These are phyloP conservation scores for Clavariopsis aquatica DNA, from an alignment of 495 filamentous ascomycete genomes.

Conservation along the genomic window DNA sequence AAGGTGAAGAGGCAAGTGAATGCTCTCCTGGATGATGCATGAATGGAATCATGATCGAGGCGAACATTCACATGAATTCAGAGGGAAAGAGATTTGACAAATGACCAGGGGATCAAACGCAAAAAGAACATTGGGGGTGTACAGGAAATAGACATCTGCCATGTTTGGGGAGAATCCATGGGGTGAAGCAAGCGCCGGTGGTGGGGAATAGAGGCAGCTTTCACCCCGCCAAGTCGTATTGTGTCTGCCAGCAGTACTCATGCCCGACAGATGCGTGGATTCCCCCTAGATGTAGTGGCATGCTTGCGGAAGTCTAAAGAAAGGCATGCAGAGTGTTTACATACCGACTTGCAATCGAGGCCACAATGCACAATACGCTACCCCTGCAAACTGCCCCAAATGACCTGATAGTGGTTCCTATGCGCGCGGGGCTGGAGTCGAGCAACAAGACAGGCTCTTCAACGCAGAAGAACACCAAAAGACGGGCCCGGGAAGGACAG, in stretches of 20 bases:
- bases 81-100: not conserved
- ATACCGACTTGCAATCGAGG: not conserved
- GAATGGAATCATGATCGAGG: not conserved
- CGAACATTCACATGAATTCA: not conserved
- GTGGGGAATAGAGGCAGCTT: too few species aligned
- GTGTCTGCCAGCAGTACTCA: too few species aligned
- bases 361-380: not conserved
- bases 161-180: too few species aligned
- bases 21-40: not conserved
- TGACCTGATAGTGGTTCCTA: not conserved
- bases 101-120: not conserved
- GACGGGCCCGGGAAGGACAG: slow-evolving; percentile 2
- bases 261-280: too few species aligned
- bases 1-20: slow-evolving; percentile 8
- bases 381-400: not conserved
- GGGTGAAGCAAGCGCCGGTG: too few species aligned
- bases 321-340: not conserved
- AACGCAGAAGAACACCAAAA: slow-evolving; percentile 1
- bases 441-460: not conserved
- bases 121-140: not conserved
- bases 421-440: not conserved
- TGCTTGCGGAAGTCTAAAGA: not conserved
- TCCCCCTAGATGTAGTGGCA: too few species aligned
- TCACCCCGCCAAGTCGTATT: too few species aligned
- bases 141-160: not conserved